Evolutionary conservation across 495 filamentous ascomycete species (phyloP), one percentile per base, ranked within the genome.

Genomic region (Lepraria neglecta): DNA sequence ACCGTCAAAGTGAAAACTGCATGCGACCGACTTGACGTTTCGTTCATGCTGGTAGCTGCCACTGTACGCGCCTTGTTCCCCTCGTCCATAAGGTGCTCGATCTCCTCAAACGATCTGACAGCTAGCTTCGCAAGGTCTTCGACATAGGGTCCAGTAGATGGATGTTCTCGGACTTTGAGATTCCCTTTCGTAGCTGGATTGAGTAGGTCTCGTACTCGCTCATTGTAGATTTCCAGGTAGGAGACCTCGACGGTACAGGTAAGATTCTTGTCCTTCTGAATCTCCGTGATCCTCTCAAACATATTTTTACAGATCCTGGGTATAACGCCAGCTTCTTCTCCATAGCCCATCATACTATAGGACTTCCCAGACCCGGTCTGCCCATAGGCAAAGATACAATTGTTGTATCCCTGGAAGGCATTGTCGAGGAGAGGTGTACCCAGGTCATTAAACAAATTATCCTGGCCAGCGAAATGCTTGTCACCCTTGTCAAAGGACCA

Each of bases 321-420:
- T 64, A 99, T 97, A 52, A 99, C 92, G 76, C 95, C 95, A 53
- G 88, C 83, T 67, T 97, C 95, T 72, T 92, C 87, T 58, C 95
- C 94, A 76, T 97, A 97, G 24, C 94, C 94, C 95, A 97, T 97
- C 95, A 99, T 99, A 55, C 91, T 96, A 70, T 99, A 97, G 28
- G 90, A 95, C 74, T 99, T 99, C 70, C 95, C 95, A 19, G 92
- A 97, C 64, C 95, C 95, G 11, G 95, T 99, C 75, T 99, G 95
- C 45, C 95, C 95, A 71, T 99, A 99, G 4, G 95, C 95, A 75
- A 99, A 99, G 70, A 99, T 99, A 80, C 95, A 99, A 74, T 97
- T 97, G 78, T 99, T 99, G 77, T 97, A 99, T 31, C 95, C 95
- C 68, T 91, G 86, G 68, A 99, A 97, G 33, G 95, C 95, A 83